These are phyloP conservation scores for Diplotaxis tenuifolia DNA, from an alignment of 345 rosid species.

Conservation along the genomic window DNA sequence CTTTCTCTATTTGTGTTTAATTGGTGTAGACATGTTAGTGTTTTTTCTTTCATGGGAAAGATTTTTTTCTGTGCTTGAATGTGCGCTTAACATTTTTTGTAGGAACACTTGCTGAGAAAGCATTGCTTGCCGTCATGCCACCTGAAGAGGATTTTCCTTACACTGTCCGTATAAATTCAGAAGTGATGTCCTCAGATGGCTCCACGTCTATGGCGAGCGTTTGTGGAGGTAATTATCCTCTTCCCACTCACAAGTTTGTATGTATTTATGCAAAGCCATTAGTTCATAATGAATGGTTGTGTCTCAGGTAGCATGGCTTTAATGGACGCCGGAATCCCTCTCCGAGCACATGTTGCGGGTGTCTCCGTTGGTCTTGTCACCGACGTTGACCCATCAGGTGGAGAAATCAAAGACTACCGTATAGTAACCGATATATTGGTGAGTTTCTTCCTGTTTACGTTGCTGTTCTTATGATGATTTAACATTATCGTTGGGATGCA, in stretches of 20 bases:
- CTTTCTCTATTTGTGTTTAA: conserved; percentile 5
- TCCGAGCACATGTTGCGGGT: conserved; percentile 92
- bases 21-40: not conserved
- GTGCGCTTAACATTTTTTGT: conserved; percentile 2
- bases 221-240: conserved; percentile 71
- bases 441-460: conserved; percentile 24
- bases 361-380: conserved; percentile 94
- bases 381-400: conserved; percentile 69
- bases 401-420: conserved; percentile 73
- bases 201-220: conserved; percentile 98
- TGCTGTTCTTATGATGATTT: too few species aligned
- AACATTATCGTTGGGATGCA: too few species aligned
- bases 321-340: conserved; percentile 94
- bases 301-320: conserved; percentile 93
- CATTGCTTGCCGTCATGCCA: conserved; percentile 85
- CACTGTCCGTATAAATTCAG: conserved; percentile 85
- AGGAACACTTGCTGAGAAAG: conserved; percentile 99
- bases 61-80: not conserved
- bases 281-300: conserved; percentile 10
- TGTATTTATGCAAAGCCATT: not conserved
- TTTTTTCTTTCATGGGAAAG: not conserved
- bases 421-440: conserved; percentile 94
- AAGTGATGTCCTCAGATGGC: conserved; percentile 99
- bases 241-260: not conserved
- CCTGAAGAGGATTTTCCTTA: conserved; percentile 76